Evolutionary conservation across 257 asterid genomes (phyloP).

Genomic region (Coffea canephora): DNA sequence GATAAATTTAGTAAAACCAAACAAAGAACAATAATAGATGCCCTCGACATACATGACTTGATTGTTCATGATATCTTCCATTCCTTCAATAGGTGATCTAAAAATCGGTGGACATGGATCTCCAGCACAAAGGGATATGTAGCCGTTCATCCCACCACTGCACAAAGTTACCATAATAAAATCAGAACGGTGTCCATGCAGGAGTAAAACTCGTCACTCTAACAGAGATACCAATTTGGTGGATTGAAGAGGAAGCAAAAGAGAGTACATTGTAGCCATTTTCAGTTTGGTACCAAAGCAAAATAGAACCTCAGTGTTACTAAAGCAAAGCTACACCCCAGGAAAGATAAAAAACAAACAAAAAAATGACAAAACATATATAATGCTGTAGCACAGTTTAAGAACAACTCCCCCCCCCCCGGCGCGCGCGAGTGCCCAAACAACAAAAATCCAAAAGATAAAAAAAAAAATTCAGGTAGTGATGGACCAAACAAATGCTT

Average conservation of each 20-base stretch:
- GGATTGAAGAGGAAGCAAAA: background rate
- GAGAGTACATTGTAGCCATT: background rate
- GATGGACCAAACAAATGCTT: background rate
- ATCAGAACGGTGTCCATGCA: constrained; percentile 34
- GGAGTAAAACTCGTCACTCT: constrained; percentile 19
- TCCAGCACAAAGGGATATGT: constrained; percentile 80
- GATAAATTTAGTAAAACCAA: background rate
- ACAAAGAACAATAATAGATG: background rate
- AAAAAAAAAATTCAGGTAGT: background rate
- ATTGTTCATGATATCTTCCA: constrained; percentile 89
- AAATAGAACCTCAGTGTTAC: background rate
- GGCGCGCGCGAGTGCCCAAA: too few relatives aligned
- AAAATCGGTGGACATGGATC: constrained; percentile 97
- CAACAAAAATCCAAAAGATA: too few relatives aligned
- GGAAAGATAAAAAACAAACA: background rate
- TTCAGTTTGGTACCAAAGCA: background rate
- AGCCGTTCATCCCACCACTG: constrained; percentile 99
- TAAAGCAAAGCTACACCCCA: background rate
- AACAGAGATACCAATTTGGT: background rate
- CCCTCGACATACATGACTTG: constrained; percentile 85
- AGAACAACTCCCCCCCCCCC: background rate
- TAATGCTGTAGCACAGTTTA: background rate
- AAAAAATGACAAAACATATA: background rate
- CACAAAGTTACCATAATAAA: constrained; percentile 32
- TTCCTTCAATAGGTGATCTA: constrained; percentile 77